Evolutionary conservation across 176 grass and related monocot species (phyloP).

Genomic region (Pontederia crassipes): DNA sequence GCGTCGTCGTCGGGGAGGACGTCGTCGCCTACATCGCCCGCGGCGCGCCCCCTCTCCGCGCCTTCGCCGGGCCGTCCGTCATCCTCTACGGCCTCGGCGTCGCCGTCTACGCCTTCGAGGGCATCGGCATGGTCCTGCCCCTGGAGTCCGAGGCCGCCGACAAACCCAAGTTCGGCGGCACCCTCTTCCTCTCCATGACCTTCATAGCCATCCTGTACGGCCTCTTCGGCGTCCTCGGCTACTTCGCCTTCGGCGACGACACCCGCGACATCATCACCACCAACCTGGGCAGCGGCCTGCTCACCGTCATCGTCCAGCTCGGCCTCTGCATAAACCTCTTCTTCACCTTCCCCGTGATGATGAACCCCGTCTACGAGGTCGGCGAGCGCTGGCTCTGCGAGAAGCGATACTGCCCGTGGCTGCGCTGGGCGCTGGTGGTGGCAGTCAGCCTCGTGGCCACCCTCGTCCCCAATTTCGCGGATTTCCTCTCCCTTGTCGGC

Average conservation of each 20-base stretch:
- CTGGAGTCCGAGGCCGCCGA: conserved; percentile 72
- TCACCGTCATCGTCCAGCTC: conserved; percentile 70
- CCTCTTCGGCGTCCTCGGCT: conserved; percentile 82
- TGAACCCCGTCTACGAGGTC: conserved; percentile 95
- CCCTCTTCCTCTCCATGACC: conserved; percentile 70
- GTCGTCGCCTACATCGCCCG: conserved; percentile 31
- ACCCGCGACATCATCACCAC: conserved; percentile 96
- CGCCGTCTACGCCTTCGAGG: conserved; percentile 94
- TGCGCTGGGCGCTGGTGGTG: conserved; percentile 63
- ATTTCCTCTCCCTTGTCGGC: conserved; percentile 87
- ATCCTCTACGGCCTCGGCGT: conserved; percentile 84
- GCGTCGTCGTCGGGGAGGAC: conserved; percentile 75
- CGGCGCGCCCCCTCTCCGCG: conserved; percentile 30
- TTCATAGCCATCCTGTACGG: conserved; percentile 77
- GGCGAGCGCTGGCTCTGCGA: conserved; percentile 63
- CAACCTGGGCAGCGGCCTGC: conserved; percentile 73
- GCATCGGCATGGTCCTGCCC: conserved; percentile 84
- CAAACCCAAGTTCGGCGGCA: conserved; percentile 57
- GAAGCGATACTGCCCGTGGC: conserved; percentile 73
- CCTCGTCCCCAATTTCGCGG: conserved; percentile 85
- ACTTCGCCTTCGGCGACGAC: conserved; percentile 71
- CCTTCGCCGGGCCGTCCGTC: conserved; percentile 44
- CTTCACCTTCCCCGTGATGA: conserved; percentile 96
- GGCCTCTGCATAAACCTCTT: conserved; percentile 97
- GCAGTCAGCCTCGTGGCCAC: conserved; percentile 54